Evolutionary conservation across 768 basidiomycete genomes (phyloP).

Genomic region (Jaapia argillacea): DNA sequence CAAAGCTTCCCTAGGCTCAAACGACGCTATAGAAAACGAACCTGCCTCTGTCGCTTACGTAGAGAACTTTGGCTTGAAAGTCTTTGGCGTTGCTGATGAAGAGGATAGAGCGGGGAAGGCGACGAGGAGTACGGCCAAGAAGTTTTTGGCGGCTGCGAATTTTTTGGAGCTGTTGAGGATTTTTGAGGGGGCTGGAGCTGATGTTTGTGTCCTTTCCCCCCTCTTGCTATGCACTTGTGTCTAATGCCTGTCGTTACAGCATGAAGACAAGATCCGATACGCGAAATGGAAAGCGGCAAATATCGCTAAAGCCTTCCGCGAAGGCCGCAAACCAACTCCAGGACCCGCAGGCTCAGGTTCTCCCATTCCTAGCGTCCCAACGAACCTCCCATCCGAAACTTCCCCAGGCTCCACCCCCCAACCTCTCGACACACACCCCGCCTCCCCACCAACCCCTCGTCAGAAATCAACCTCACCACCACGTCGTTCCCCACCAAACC

Average conservation of each 20-base stretch:
- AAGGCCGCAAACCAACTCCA: conserved; percentile 74
- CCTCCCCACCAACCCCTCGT: not conserved
- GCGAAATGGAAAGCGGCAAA: conserved; percentile 97
- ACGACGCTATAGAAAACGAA: conserved; percentile 79
- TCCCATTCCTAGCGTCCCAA: not conserved
- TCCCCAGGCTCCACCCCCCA: not conserved
- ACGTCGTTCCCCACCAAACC: not conserved
- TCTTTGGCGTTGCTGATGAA: conserved; percentile 86
- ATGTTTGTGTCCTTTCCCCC: conserved; percentile 34
- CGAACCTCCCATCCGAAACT: not conserved
- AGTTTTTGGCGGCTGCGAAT: conserved; percentile 90
- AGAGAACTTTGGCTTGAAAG: conserved; percentile 87
- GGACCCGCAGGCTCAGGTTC: conserved; percentile 49
- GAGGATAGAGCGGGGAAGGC: conserved; percentile 77
- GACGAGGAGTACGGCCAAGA: conserved; percentile 80
- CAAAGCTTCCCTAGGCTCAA: conserved; percentile 63
- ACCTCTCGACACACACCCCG: not conserved
- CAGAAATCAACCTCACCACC: not conserved
- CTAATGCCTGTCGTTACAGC: conserved; percentile 30
- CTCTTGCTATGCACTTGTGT: conserved; percentile 4
- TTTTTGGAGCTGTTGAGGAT: conserved; percentile 84
- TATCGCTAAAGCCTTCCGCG: conserved; percentile 90
- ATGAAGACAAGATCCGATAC: conserved; percentile 83
- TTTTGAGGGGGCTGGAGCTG: conserved; percentile 44
- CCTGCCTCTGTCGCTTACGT: conserved; percentile 79